These are phyloP conservation scores for Aureobasidium sp. DNA, from an alignment of 2,329 filamentous ascomycete species.

Conservation along the genomic window DNA sequence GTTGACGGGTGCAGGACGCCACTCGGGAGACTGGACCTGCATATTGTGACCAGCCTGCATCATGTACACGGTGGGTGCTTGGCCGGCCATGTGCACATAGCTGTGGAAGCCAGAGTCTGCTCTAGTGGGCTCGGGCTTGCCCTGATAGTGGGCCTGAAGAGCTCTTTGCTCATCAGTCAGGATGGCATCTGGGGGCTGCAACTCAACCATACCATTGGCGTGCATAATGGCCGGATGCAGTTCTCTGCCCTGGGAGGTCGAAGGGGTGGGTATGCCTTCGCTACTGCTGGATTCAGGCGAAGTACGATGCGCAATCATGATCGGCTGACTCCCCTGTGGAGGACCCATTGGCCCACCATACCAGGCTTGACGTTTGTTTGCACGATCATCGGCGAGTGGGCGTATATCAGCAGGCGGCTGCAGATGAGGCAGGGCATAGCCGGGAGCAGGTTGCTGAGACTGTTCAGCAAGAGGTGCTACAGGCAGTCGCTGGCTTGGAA, in stretches of 20 bases:
- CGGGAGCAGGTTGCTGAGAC: conserved; percentile 30
- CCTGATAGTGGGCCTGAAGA: conserved; percentile 25
- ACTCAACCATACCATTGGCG: conserved; percentile 42
- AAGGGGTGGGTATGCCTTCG: conserved; percentile 48
- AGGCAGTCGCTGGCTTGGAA: conserved; percentile 13
- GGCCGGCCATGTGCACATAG: conserved; percentile 21
- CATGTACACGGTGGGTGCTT: conserved; percentile 22
- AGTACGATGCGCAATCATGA: conserved; percentile 36
- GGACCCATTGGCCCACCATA: conserved; percentile 52
- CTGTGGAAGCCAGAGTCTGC: conserved; percentile 30
- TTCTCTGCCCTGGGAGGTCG: conserved; percentile 42
- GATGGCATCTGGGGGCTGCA: conserved; percentile 32
- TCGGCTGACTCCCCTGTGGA: conserved; percentile 23
- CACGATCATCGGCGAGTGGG: conserved; percentile 33
- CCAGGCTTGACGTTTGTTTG: conserved; percentile 63
- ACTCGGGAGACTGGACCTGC: conserved; percentile 23
- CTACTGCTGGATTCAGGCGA: conserved; percentile 51
- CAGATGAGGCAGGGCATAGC: conserved; percentile 32
- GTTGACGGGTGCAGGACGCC: conserved; percentile 24
- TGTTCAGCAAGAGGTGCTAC: conserved; percentile 27
- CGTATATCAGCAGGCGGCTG: conserved; percentile 1
- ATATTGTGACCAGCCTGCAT: conserved; percentile 29
- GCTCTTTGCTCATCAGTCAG: conserved; percentile 37
- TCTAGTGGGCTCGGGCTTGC: conserved; percentile 26
- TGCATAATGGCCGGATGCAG: conserved; percentile 48